Evolutionary conservation across 805 yeast genomes (phyloP).

Genomic region (Yarrowia osloensis): DNA sequence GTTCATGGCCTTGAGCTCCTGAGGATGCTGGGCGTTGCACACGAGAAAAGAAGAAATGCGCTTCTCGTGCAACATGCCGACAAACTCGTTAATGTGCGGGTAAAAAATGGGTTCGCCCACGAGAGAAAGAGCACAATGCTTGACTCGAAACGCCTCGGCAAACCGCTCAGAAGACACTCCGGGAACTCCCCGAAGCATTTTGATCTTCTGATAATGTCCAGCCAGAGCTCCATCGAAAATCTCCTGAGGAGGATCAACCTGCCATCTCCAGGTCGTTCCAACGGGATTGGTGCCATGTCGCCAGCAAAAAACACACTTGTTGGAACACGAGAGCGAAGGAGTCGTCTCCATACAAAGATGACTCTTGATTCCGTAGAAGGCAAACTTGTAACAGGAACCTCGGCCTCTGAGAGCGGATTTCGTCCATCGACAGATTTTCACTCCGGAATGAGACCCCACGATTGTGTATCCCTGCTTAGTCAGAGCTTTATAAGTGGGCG

Average conservation of each 20-base stretch:
- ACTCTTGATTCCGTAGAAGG: conserved; percentile 85
- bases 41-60: conserved; percentile 85
- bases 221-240: conserved; percentile 81
- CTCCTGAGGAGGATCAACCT: conserved; percentile 83
- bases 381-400: conserved; percentile 91
- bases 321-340: conserved; percentile 89
- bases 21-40: conserved; percentile 96
- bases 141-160: conserved; percentile 84
- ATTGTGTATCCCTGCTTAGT: conserved; percentile 93
- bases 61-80: conserved; percentile 74
- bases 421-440: conserved; percentile 94
- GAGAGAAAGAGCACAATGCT: conserved; percentile 87
- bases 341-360: conserved; percentile 96
- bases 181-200: conserved; percentile 94
- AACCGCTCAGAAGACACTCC: conserved; percentile 89
- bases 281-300: conserved; percentile 97
- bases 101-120: conserved; percentile 96
- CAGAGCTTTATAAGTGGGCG: conserved; percentile 83
- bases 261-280: conserved; percentile 96
- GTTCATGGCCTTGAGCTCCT: conserved; percentile 63
- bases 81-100: conserved; percentile 85
- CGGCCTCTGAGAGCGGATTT: conserved; percentile 91
- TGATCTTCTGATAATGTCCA: conserved; percentile 89
- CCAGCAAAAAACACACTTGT: conserved; percentile 97
- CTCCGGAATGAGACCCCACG: conserved; percentile 94